A percentile compares a stretch with the other conserved stretches of the same genome.
Evolutionary conservation across 805 yeast species (phyloP).

Genomic region (Saccharomycopsis sp.): DNA sequence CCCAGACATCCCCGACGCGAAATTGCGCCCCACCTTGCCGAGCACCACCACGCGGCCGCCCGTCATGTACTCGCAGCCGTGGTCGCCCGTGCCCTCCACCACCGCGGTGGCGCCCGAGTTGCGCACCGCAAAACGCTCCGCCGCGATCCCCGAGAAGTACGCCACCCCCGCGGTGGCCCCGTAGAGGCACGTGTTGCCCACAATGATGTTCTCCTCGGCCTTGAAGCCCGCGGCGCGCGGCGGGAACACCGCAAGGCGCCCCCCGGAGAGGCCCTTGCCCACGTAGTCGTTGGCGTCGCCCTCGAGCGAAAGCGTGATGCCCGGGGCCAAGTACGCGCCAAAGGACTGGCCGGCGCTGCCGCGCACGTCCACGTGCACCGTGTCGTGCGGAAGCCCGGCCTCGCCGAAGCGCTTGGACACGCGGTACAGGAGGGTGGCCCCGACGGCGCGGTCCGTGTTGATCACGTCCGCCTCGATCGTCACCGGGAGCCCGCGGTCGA

Average conservation of each 20-base stretch:
- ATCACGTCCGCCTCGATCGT: constrained; percentile 88
- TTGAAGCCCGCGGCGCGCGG: constrained; percentile 77
- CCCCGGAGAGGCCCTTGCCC: constrained; percentile 96
- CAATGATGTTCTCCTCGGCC: constrained; percentile 92
- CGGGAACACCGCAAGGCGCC: constrained; percentile 87
- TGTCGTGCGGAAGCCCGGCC: constrained; percentile 88
- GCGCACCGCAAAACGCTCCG: constrained; percentile 97
- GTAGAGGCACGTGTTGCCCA: constrained; percentile 95
- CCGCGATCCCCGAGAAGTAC: constrained; percentile 93
- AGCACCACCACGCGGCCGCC: constrained; percentile 96
- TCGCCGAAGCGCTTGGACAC: constrained; percentile 92
- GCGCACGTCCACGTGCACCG: constrained; percentile 82
- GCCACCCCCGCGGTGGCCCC: constrained; percentile 97
- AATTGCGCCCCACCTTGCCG: constrained; percentile 86
- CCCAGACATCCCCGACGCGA: constrained; percentile 96
- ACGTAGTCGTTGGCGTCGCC: constrained; percentile 99
- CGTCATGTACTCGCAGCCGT: constrained; percentile 99
- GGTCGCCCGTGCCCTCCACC: constrained; percentile 96
- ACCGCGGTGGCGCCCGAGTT: constrained; percentile 98
- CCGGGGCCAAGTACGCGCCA: constrained; percentile 96
- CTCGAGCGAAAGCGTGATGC: constrained; percentile 88
- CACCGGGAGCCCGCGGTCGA: constrained; percentile 93
- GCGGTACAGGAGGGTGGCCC: constrained; percentile 90
- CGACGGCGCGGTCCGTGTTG: constrained; percentile 94
- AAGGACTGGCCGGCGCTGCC: constrained; percentile 99